A percentile compares a stretch with the other conserved stretches of the same genome.
Evolutionary conservation across 1,139 yeast species (phyloP).

Genomic region (Debaryomyces udenii): DNA sequence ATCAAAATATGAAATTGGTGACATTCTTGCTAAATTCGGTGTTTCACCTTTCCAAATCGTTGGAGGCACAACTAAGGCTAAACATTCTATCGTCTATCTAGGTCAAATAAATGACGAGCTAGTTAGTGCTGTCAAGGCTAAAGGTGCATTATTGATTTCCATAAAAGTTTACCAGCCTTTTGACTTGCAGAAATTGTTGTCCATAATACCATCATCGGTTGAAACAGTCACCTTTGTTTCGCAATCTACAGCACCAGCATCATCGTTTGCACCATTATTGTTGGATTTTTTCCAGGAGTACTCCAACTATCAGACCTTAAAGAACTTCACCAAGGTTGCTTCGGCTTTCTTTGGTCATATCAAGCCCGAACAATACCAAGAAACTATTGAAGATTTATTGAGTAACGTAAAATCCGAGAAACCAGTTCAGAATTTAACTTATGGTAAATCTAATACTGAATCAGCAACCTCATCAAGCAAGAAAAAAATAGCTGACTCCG

Average conservation of each 20-base stretch:
- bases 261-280: conserved; percentile 60
- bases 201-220: conserved; percentile 57
- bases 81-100: conserved; percentile 59
- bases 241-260: conserved; percentile 54
- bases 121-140: conserved; percentile 41
- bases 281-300: conserved; percentile 74
- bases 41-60: conserved; percentile 35
- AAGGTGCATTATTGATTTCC: conserved; percentile 53
- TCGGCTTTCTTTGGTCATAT: conserved; percentile 62
- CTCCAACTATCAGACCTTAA: conserved; percentile 49
- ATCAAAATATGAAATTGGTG: conserved; percentile 25
- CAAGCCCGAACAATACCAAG: conserved; percentile 42
- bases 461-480: conserved; percentile 35
- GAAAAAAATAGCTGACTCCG: conserved; percentile 26
- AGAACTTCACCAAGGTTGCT: conserved; percentile 54
- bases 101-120: conserved; percentile 59
- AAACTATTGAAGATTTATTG: conserved; percentile 52
- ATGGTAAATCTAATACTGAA: conserved; percentile 51
- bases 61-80: conserved; percentile 37
- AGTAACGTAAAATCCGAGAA: conserved; percentile 52
- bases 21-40: conserved; percentile 29
- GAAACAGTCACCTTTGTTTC: conserved; percentile 65
- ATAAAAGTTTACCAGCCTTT: conserved; percentile 77
- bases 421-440: conserved; percentile 66
- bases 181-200: conserved; percentile 52